These are phyloP conservation scores for Phytophthora sp. DNA, from an alignment of 352 stramenopile species.

Conservation along the genomic window DNA sequence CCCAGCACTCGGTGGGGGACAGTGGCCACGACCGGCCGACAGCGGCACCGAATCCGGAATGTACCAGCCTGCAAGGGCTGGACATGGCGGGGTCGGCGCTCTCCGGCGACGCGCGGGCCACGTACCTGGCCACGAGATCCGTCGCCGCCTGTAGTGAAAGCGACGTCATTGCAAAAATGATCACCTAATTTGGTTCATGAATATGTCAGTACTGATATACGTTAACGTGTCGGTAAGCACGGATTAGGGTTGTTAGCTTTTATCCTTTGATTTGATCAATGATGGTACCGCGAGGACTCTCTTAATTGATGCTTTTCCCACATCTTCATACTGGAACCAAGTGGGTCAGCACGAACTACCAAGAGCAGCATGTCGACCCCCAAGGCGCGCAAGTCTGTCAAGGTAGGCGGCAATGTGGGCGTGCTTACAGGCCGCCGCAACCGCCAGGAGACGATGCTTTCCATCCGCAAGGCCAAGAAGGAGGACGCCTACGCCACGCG, in stretches of 20 bases:
- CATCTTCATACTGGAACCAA: conserved; percentile 29
- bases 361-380: conserved; percentile 42
- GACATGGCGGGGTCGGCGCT: not conserved
- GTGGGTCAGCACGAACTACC: conserved; percentile 21
- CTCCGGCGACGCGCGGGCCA: not conserved
- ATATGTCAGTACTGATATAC: too few relatives aligned
- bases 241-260: too few relatives aligned
- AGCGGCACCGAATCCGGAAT: conserved; percentile 5
- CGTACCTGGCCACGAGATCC: conserved; percentile 31
- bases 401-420: conserved; percentile 66
- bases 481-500: conserved; percentile 88
- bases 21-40: conserved; percentile 20
- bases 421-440: conserved; percentile 84
- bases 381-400: conserved; percentile 77
- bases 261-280: too few relatives aligned
- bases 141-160: conserved; percentile 13
- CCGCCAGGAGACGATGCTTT: conserved; percentile 86
- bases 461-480: conserved; percentile 90
- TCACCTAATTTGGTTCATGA: too few relatives aligned
- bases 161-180: conserved; percentile 7
- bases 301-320: too few relatives aligned
- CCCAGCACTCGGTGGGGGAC: conserved; percentile 20
- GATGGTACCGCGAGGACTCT: too few relatives aligned
- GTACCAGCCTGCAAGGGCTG: conserved; percentile 1
- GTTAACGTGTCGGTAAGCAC: too few relatives aligned